These are phyloP conservation scores for Daucus carota DNA, from an alignment of 129 eudicot genomes.

Conservation along the genomic window DH1_v3.0 NC_030387.2:2451501-2452000, in stretches of 20 bases:
- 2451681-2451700: background rate
- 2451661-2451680: conserved; percentile 11
- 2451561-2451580: background rate
- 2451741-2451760: background rate
- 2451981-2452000: too few relatives aligned
- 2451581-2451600: conserved; percentile 52
- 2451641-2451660: background rate
- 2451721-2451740: background rate
- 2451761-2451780: background rate
- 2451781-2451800: conserved; percentile 8
- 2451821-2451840: conserved; percentile 18
- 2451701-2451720: background rate
- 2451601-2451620: conserved; percentile 85
- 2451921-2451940: background rate
- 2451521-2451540: conserved; percentile 45
- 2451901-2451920: background rate
- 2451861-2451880: conserved; percentile 26
- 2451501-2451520: conserved; percentile 55
- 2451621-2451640: conserved; percentile 88
- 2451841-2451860: conserved; percentile 23
- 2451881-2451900: conserved; percentile 17
- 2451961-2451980: too few relatives aligned
- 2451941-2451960: too few relatives aligned
- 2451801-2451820: conserved; percentile 17
- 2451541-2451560: conserved; percentile 22